Evolutionary conservation across 805 yeast genomes (phyloP).

Genomic region (Candida andamanensis): DNA sequence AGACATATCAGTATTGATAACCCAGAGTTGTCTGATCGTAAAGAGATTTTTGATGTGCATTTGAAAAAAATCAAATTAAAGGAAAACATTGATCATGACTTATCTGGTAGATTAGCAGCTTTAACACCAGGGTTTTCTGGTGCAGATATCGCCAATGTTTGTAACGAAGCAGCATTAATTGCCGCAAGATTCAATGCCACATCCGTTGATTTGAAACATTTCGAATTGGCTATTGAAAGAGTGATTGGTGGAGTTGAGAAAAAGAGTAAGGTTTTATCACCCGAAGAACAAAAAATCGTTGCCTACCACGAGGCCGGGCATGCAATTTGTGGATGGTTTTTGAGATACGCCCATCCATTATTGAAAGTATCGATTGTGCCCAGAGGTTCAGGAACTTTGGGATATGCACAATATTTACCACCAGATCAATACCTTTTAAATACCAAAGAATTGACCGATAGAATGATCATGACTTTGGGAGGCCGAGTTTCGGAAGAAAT

Average conservation of each 20-base stretch:
- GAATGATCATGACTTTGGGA: constrained; percentile 93
- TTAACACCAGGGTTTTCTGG: constrained; percentile 95
- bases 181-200: constrained; percentile 77
- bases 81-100: constrained; percentile 35
- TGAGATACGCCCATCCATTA: constrained; percentile 83
- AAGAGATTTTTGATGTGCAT: constrained; percentile 80
- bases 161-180: constrained; percentile 90
- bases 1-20: constrained; percentile 81
- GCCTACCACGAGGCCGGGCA: constrained; percentile 98
- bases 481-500: constrained; percentile 91
- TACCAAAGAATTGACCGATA: constrained; percentile 68
- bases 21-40: constrained; percentile 87
- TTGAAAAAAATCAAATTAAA: constrained; percentile 52
- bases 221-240: constrained; percentile 90
- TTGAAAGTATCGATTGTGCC: constrained; percentile 93
- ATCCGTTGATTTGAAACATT: constrained; percentile 62
- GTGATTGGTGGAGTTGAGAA: constrained; percentile 93
- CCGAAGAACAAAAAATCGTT: constrained; percentile 77
- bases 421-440: constrained; percentile 79
- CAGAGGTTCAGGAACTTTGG: constrained; percentile 90
- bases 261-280: constrained; percentile 71
- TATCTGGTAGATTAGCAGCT: constrained; percentile 83
- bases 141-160: constrained; percentile 92
- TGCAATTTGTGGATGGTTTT: constrained; percentile 92
- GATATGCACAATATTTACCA: constrained; percentile 94